These are phyloP conservation scores for Diaporthe citri DNA, from an alignment of 2,329 filamentous ascomycete species.

Conservation along the genomic window DNA sequence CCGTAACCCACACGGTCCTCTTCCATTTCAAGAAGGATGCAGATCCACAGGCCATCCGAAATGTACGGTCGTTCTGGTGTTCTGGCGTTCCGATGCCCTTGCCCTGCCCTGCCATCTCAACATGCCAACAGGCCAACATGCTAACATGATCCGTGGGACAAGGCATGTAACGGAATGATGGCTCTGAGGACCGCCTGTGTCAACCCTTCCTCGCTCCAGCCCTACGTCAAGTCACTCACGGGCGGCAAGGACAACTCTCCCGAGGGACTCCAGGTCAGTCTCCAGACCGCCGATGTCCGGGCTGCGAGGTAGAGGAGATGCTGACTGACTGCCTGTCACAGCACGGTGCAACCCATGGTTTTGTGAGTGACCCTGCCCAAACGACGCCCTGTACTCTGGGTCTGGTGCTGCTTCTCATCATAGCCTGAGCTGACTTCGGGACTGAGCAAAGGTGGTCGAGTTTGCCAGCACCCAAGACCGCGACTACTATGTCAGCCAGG, in stretches of 20 bases:
- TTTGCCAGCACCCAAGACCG: conserved; percentile 74
- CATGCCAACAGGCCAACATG: background rate
- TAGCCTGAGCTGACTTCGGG: background rate
- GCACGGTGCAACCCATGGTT: conserved; percentile 15
- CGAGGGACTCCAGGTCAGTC: conserved; percentile 69
- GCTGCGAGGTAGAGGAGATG: background rate
- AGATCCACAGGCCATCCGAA: conserved; percentile 46
- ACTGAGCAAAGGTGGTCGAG: conserved; percentile 62
- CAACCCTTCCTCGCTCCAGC: conserved; percentile 67
- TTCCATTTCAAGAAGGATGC: conserved; percentile 47
- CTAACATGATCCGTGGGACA: background rate
- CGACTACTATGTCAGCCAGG: conserved; percentile 74
- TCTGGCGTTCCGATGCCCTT: background rate
- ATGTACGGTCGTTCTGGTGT: conserved; percentile 43
- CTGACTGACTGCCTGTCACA: background rate
- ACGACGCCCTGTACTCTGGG: background rate
- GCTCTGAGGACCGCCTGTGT: conserved; percentile 68
- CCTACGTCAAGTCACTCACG: conserved; percentile 69
- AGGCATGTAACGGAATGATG: conserved; percentile 53
- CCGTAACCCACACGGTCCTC: conserved; percentile 47
- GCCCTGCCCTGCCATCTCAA: background rate
- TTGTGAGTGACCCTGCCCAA: conserved; percentile 8
- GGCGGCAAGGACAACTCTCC: conserved; percentile 72
- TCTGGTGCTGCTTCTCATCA: background rate
- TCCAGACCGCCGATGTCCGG: background rate